Conservation (phyloP, 2,329 filamentous ascomycete genomes). For the Byssoonygena ceratinophila region DNA sequence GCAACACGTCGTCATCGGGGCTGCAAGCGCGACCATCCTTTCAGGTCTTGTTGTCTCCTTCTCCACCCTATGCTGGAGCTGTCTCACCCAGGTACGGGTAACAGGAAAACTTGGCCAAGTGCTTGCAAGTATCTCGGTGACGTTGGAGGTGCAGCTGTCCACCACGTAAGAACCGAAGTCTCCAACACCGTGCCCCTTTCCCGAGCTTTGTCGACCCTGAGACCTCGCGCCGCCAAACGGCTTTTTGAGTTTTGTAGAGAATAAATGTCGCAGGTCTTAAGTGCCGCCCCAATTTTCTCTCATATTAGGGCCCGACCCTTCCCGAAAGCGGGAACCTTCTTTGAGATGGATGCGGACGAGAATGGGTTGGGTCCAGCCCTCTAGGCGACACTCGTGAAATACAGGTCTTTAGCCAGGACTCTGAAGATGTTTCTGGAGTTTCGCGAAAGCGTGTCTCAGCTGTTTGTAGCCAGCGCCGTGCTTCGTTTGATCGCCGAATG, state of each 20-base stretch:
- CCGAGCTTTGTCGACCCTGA: slow-evolving; percentile 1
- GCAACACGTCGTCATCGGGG: background rate
- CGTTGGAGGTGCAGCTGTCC: background rate
- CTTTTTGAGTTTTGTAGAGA: background rate
- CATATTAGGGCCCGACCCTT: background rate
- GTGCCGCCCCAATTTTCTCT: slow-evolving; percentile 6
- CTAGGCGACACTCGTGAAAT: too few relatives aligned
- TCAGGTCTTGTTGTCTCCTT: background rate
- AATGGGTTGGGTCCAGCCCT: too few relatives aligned
- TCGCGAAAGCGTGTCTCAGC: background rate
- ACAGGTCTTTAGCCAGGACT: too few relatives aligned
- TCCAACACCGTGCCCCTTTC: background rate
- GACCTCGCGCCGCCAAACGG: background rate
- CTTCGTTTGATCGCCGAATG: slow-evolving; percentile 9
- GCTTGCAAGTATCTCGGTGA: background rate
- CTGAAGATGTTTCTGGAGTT: too few relatives aligned
- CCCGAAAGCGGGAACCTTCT: slow-evolving; percentile 5
- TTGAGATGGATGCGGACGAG: too few relatives aligned
- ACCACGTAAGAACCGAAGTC: background rate
- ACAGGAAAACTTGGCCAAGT: background rate
- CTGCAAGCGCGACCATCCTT: background rate
- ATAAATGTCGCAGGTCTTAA: background rate
- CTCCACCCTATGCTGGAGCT: background rate
- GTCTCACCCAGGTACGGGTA: background rate
- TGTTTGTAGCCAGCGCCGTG: background rate